Percentiles rank a stretch among this genome's conserved stretches.
phyloP scores from a whole-genome alignment of 23 red algal species.

The Gracilaria vermiculophylla region DNA sequence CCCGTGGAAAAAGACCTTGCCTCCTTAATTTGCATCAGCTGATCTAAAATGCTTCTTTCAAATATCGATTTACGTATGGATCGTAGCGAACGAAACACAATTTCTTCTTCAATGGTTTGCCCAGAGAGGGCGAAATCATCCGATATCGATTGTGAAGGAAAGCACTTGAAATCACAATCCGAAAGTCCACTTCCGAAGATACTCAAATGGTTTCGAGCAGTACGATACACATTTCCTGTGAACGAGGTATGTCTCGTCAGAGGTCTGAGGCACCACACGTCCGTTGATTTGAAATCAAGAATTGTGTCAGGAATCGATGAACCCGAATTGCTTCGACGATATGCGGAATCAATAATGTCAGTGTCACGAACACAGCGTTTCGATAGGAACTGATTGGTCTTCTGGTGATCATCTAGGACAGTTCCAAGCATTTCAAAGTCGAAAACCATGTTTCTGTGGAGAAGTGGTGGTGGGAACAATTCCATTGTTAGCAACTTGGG shows the following conservation, averaged over 20 bases:
- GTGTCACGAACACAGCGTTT: not conserved
- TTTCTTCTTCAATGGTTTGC: not conserved
- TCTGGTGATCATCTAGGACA: not conserved
- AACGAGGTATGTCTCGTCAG: not conserved
- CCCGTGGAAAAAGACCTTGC: not conserved
- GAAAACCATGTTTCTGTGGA: conserved; percentile 9
- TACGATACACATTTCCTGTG: not conserved
- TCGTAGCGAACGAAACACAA: not conserved
- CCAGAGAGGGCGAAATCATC: not conserved
- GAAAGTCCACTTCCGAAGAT: not conserved
- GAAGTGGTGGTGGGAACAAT: too few relatives aligned
- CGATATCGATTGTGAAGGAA: too few relatives aligned
- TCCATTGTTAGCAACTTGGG: not conserved
- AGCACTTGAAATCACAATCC: not conserved
- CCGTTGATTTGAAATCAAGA: not conserved
- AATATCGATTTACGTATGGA: not conserved
- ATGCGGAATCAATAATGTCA: not conserved
- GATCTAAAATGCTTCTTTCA: not conserved
- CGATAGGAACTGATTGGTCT: not conserved
- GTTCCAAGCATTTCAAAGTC: not conserved
- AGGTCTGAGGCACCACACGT: not conserved
- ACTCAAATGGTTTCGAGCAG: not conserved
- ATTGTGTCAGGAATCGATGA: not conserved
- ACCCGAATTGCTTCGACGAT: not conserved
- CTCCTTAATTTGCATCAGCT: not conserved